Evolutionary conservation across 345 rosid species (phyloP).

Genomic region (Eucalyptus tenuipes): DNA sequence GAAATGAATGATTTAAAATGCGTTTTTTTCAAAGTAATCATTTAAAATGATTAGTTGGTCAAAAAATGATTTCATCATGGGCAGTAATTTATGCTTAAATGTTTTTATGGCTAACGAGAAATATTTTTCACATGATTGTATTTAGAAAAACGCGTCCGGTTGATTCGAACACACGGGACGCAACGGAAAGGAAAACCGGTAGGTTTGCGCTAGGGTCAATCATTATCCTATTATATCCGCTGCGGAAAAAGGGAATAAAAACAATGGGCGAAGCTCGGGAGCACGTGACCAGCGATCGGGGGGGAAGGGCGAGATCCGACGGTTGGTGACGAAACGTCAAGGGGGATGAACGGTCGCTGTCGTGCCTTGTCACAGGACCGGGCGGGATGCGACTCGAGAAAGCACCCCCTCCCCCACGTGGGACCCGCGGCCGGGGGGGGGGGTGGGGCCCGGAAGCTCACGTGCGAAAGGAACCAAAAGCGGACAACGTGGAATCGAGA

Average conservation of each 20-base stretch:
- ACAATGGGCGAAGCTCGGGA: background rate
- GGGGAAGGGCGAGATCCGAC: background rate
- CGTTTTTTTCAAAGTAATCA: too few relatives aligned
- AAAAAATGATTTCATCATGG: background rate
- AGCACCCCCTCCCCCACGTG: background rate
- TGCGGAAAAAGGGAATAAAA: background rate
- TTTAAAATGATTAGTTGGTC: background rate
- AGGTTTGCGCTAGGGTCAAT: background rate
- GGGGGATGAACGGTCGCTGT: background rate
- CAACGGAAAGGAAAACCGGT: background rate
- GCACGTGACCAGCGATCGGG: background rate
- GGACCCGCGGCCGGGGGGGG: background rate
- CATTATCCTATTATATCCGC: background rate
- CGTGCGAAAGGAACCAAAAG: background rate
- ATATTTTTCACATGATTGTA: background rate
- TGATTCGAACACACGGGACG: background rate
- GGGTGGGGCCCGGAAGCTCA: background rate
- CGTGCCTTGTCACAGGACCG: background rate
- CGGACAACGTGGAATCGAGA: background rate
- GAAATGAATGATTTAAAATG: rapidly evolving
- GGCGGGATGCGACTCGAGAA: background rate
- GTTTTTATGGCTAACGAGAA: background rate
- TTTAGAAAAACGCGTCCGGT: background rate
- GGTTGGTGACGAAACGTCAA: background rate
- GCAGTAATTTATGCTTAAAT: too few relatives aligned